Base-by-base conservation (phyloP, 192 early-diverging fungal species). In the Thoreauomyces humboldtii region DNA sequence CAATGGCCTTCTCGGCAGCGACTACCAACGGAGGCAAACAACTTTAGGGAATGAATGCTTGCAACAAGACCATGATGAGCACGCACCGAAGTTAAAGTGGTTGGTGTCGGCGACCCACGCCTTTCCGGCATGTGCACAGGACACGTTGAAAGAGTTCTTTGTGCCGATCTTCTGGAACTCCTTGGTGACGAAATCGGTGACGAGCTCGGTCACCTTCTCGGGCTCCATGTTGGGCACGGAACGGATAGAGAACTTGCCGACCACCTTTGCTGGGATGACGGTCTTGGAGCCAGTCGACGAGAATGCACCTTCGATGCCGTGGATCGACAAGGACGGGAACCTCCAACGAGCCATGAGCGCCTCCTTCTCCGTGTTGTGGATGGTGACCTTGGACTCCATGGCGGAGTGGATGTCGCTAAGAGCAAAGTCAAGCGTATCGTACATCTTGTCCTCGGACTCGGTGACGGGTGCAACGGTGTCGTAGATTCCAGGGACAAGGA, bases 181-280 rank as follows among this genome's bases (percentile, higher is more conserved):
- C n/a, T 67, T 78, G 0, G 86, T 73, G 43, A 95, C 69, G 69
- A 89, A 88, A 59, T 86, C 75, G 44, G 77, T 80, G 12, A 97
- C 94, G 21, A 87, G 72, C 64, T 82, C 74, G 53, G 86, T 81
- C 44, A 98, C 85, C 62, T 83, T 76, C 53, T 87, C 86, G 32
- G 90, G 91, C n/a, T 89, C 83, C 88, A 66, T 66, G 54, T 66
- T 87, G 64, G 95, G 74, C 37, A 98, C 96, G 2, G 86, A 88
- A 72, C 96, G 92, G 77, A 98, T 93, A 34, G 93, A 96, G 85
- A 98, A 98, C 85, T 98, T 98, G 67, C 96, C 96, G 62, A 86
- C 86, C 50, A 97, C 95, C 60, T 89, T 87, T 35, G 94, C 91
- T 21, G 96, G 96, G 63, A 98, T 92, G 7, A 98, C 96, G 11